Base-by-base conservation (phyloP, 1,284 basidiomycete genomes). In the Coniferiporia sulphurascens region DNA sequence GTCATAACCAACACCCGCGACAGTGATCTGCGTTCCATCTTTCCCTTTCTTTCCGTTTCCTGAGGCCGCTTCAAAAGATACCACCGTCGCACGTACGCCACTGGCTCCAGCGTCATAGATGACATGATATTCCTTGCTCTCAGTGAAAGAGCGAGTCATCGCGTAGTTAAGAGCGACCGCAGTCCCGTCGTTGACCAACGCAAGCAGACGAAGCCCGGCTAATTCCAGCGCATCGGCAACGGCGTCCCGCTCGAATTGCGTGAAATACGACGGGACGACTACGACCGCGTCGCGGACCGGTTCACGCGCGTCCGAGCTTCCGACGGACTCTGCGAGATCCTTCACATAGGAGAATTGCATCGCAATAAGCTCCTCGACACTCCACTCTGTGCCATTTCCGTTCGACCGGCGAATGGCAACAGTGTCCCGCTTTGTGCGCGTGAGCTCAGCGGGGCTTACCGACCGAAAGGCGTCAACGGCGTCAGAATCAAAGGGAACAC, bases 61-160 rank as follows among this genome's bases (percentile, higher is more conserved):
- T 12, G 44, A 21, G 44, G 17, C 77, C n/a, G 86, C 81, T 49
- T 80, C 78, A 72, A 99, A 93, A 8, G 85, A 84, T 43, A 92
- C 89, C 19, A 99, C 78, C 0, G 95, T 95, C 0, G 95, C 95
- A 32, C 88, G 84, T 34, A 93, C 90, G 0, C 91, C 84, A 2
- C 91, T 87, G 1, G 95, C 91, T 43, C 97, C 96, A 0, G 93
- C 90, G 69, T 99, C 97, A 73, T 92, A 98, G 63, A 99, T 89
- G 65, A 99, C 74, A 70, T 99, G 95, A 71, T 87, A 84, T 72
- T 97, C 95, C 17, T 86, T 86, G 1, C 73, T 76, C 7, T 77
- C 68, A 1, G 87, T 76, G 78, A 99, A 99, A 0, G 83, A 82
- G 41, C 95, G 84, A 1, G 93, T 94, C 91, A 98, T 97, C 43